phyloP scores from a whole-genome alignment of 148 eudicot species.

The Rhododendron ovatum region DNA sequence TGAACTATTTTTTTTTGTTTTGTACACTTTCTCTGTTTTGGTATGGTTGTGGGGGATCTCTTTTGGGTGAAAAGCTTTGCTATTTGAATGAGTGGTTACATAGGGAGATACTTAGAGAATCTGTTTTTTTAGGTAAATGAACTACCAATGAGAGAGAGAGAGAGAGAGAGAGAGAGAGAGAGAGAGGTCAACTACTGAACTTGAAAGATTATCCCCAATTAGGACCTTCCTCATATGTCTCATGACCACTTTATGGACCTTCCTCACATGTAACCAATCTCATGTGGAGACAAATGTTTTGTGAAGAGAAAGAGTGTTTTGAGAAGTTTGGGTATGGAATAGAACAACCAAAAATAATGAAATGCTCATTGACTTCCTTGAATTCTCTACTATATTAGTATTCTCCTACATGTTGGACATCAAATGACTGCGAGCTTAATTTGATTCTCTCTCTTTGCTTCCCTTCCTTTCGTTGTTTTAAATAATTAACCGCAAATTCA shows the following conservation, averaged over 20 bases:
- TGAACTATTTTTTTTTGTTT: background rate
- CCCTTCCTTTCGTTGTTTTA: background rate
- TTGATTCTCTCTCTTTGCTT: background rate
- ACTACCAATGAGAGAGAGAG: background rate
- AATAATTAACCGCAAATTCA: background rate
- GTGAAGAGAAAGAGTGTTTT: background rate
- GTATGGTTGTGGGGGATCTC: background rate
- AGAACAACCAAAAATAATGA: background rate
- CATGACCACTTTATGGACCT: background rate
- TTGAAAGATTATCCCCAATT: conserved; percentile 37
- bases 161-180: background rate
- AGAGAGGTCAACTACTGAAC: conserved; percentile 40
- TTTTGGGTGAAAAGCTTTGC: background rate
- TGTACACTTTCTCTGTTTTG: background rate
- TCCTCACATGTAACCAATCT: conserved; percentile 1
- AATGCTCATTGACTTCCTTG: background rate
- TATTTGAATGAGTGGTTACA: background rate
- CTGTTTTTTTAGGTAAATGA: background rate
- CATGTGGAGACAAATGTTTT: conserved; percentile 12
- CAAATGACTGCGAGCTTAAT: background rate
- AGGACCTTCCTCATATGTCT: conserved; percentile 45
- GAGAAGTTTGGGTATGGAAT: background rate
- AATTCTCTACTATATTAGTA: background rate
- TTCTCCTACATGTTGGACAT: background rate
- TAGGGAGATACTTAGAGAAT: background rate